Percentiles rank a stretch among this genome's conserved stretches.
Conservation (phyloP, 495 filamentous ascomycete genomes). For the Stereocaulon alpinum region DNA sequence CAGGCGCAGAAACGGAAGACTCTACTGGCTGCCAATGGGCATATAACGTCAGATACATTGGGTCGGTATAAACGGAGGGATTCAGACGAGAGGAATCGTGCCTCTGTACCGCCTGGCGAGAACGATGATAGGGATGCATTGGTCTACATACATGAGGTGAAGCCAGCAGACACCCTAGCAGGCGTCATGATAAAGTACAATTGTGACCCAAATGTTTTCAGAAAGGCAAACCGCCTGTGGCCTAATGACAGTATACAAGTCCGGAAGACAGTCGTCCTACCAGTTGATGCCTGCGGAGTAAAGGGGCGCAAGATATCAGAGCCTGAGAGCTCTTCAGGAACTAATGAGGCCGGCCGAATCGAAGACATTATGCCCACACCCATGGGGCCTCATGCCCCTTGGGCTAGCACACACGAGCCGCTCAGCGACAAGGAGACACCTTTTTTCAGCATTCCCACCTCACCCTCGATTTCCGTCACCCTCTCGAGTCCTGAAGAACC, state of each 20-base stretch:
- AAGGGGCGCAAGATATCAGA: conserved; percentile 52
- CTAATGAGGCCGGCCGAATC: conserved; percentile 25
- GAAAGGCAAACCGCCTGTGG: conserved; percentile 89
- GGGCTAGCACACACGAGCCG: conserved; percentile 27
- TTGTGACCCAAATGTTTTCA: conserved; percentile 65
- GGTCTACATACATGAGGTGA: conserved; percentile 85
- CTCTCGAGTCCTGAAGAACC: conserved; percentile 30
- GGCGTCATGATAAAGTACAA: conserved; percentile 85
- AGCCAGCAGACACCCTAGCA: conserved; percentile 70
- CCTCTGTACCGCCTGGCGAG: conserved; percentile 26
- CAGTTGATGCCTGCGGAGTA: conserved; percentile 80
- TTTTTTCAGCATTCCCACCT: conserved; percentile 32
- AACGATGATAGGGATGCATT: conserved; percentile 57
- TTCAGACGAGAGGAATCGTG: conserved; percentile 41
- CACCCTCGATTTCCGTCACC: conserved; percentile 21
- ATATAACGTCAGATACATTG: conserved; percentile 34
- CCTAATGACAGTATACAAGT: conserved; percentile 80
- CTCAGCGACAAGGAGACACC: conserved; percentile 27
- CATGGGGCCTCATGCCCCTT: conserved; percentile 14
- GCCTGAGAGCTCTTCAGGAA: conserved; percentile 26
- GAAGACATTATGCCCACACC: conserved; percentile 16
- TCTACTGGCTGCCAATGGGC: conserved; percentile 44
- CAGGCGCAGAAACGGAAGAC: conserved; percentile 54
- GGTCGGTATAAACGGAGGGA: conserved; percentile 49
- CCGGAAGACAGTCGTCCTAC: conserved; percentile 69